phyloP scores from a whole-genome alignment of 148 eudicot genomes.

The Rheum nobile region DNA sequence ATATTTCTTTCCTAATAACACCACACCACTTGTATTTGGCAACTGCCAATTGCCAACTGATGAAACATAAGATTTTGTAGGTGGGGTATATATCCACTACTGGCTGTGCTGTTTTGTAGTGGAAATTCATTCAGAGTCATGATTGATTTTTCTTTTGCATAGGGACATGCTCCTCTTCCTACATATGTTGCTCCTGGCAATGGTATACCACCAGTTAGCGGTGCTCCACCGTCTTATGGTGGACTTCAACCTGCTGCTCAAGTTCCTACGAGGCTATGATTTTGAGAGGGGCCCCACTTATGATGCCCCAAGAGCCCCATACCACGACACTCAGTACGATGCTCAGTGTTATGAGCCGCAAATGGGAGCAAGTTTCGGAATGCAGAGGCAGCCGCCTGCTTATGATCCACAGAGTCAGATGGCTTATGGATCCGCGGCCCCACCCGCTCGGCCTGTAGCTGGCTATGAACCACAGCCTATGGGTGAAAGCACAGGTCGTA shows the following conservation, averaged over 20 bases:
- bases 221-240: not conserved
- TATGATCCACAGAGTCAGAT: not conserved
- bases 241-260: conserved; percentile 1
- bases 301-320: conserved; percentile 4
- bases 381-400: conserved; percentile 1
- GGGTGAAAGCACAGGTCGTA: not conserved
- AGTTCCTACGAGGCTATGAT: not conserved
- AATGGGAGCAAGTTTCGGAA: conserved; percentile 1
- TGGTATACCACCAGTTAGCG: not conserved
- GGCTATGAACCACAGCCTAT: not conserved
- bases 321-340: not conserved
- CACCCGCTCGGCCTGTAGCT: not conserved
- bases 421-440: not conserved
- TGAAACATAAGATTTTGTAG: not conserved
- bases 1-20: too few species aligned
- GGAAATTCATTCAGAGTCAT: too few species aligned
- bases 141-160: not conserved
- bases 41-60: not conserved
- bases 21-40: too few species aligned
- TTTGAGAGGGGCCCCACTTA: not conserved
- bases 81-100: too few species aligned
- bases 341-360: not conserved
- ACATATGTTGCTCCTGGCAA: not conserved
- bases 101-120: too few species aligned
- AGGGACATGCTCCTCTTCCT: not conserved